A percentile compares a stretch with the other conserved stretches of the same genome.
Conservation (phyloP, 1,284 basidiomycete genomes). For the Laetiporus sulphureus region DNA sequence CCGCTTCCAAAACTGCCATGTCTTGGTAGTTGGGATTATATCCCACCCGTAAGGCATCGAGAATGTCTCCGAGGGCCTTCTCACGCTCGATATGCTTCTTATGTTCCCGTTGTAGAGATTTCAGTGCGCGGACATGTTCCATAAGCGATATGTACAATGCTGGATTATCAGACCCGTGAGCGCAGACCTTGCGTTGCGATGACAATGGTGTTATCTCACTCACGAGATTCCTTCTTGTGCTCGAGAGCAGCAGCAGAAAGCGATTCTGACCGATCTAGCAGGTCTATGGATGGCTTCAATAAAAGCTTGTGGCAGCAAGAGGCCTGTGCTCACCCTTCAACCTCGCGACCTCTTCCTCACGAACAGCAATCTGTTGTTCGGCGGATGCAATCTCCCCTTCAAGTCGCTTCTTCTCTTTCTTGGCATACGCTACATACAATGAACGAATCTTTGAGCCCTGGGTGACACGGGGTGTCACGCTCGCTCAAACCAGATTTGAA, state of each 20-base stretch:
- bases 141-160: constrained; percentile 78
- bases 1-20: constrained; percentile 97
- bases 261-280: constrained; percentile 64
- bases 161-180: constrained; percentile 23
- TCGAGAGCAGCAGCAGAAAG: constrained; percentile 71
- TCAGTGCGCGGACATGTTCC: constrained; percentile 69
- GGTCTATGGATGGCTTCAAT: constrained; percentile 34
- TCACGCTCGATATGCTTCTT: constrained; percentile 71
- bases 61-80: constrained; percentile 75
- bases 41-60: constrained; percentile 73
- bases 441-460: constrained; percentile 89
- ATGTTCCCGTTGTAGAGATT: constrained; percentile 68
- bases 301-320: neutral
- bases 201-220: neutral
- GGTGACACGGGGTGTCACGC: neutral
- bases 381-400: constrained; percentile 53
- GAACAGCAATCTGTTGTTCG: constrained; percentile 49
- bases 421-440: constrained; percentile 81
- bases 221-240: constrained; percentile 81
- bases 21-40: constrained; percentile 99
- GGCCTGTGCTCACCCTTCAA: constrained; percentile 44
- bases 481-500: no score
- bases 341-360: constrained; percentile 64
- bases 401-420: constrained; percentile 81
- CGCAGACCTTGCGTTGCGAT: neutral